These are phyloP conservation scores for Termitomyces sp. DNA, from an alignment of 768 basidiomycete genomes.

Conservation along the genomic window DNA sequence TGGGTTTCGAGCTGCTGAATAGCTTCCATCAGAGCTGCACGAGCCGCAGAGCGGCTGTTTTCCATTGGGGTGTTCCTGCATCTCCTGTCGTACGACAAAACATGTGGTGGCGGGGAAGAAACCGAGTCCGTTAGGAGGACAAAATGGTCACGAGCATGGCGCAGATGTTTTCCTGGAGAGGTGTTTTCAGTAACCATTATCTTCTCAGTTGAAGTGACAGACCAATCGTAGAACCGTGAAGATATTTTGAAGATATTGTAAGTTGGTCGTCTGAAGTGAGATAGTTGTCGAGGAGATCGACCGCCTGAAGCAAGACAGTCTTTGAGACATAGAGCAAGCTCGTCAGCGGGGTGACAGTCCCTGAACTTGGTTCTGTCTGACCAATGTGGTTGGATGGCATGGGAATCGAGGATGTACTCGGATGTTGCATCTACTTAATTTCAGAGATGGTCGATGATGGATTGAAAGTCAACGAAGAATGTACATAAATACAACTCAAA, in stretches of 20 bases:
- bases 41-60: constrained; percentile 55
- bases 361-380: constrained; percentile 15
- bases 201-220: constrained; percentile 12
- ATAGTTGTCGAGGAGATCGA: constrained; percentile 65
- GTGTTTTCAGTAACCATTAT: background rate
- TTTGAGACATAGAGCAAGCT: constrained; percentile 66
- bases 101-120: constrained; percentile 38
- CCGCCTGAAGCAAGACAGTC: constrained; percentile 66
- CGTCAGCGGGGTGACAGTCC: constrained; percentile 26
- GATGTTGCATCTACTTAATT: constrained; percentile 82
- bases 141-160: constrained; percentile 85
- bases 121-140: constrained; percentile 58
- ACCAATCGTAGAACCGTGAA: constrained; percentile 91
- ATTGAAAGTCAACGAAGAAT: constrained; percentile 23
- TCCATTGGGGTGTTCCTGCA: constrained; percentile 85
- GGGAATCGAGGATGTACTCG: constrained; percentile 25
- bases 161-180: constrained; percentile 71
- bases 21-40: constrained; percentile 48
- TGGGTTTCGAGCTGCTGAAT: constrained; percentile 54
- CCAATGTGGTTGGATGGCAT: constrained; percentile 23
- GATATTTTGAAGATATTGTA: constrained; percentile 58
- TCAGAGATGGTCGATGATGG: constrained; percentile 30
- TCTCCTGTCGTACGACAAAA: constrained; percentile 74
- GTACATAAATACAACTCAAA: too few species aligned
- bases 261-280: constrained; percentile 70